Conservation (phyloP, 352 stramenopile species). For the Phytopythium cucurbitacearum region DNA sequence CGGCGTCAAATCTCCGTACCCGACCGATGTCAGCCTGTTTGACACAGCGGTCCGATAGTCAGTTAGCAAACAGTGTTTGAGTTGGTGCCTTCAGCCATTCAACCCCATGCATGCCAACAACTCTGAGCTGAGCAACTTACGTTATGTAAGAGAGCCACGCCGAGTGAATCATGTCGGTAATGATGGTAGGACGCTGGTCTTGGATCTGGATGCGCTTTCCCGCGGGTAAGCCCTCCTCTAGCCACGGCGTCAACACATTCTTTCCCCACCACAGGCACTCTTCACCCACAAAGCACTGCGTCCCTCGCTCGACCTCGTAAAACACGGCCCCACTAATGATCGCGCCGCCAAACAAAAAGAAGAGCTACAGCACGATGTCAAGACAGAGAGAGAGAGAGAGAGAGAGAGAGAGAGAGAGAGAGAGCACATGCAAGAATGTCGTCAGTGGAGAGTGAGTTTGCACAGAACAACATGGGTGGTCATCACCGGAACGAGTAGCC, state of each 20-base stretch:
- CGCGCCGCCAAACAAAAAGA: conserved; percentile 69
- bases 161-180: conserved; percentile 67
- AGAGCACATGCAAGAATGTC: background rate
- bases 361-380: conserved; percentile 31
- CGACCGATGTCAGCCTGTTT: conserved; percentile 61
- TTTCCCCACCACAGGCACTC: conserved; percentile 56
- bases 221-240: conserved; percentile 27
- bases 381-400: background rate
- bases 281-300: conserved; percentile 51
- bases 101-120: background rate
- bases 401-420: background rate
- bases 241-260: conserved; percentile 41
- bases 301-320: conserved; percentile 76
- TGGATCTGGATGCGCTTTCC: conserved; percentile 71
- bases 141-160: conserved; percentile 69
- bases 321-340: conserved; percentile 57
- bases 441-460: no score
- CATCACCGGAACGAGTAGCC: conserved; percentile 56
- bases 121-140: conserved; percentile 14
- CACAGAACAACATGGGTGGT: background rate
- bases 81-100: no score
- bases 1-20: conserved; percentile 64
- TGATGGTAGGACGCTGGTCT: conserved; percentile 29
- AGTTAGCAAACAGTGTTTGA: no score
- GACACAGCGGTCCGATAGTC: background rate